Evolutionary conservation across 495 filamentous ascomycete species (phyloP).

Genomic region (Amorphotheca resinae): DNA sequence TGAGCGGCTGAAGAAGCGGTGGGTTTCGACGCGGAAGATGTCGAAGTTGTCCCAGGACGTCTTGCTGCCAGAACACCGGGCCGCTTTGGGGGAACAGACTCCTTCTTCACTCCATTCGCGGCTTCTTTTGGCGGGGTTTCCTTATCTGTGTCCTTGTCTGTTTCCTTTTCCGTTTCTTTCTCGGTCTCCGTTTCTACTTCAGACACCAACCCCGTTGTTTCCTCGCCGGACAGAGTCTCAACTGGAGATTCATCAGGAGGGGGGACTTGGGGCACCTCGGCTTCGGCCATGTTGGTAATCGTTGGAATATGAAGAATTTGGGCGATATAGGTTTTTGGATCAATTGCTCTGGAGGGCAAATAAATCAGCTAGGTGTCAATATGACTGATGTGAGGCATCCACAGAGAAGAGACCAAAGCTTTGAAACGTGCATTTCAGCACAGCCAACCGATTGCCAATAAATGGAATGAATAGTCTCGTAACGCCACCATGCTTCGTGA

Average conservation of each 20-base stretch:
- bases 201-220: conserved; percentile 10
- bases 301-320: not conserved
- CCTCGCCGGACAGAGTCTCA: conserved; percentile 13
- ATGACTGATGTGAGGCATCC: not conserved
- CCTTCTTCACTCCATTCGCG: conserved; percentile 20
- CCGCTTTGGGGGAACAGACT: conserved; percentile 19
- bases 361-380: not conserved
- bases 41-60: conserved; percentile 10
- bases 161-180: conserved; percentile 12
- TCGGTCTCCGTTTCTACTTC: conserved; percentile 19
- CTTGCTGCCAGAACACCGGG: conserved; percentile 4
- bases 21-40: conserved; percentile 14
- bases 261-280: conserved; percentile 10
- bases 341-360: not conserved
- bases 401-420: not conserved
- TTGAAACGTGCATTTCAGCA: too few relatives aligned
- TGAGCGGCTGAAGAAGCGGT: conserved; percentile 14
- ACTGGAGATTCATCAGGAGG: conserved; percentile 8
- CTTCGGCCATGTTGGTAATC: conserved; percentile 18
- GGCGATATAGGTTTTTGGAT: conserved; percentile 1
- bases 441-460: not conserved
- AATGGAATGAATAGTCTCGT: not conserved
- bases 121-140: conserved; percentile 8
- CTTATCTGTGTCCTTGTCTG: conserved; percentile 14
- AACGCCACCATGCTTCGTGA: not conserved